These are phyloP conservation scores for Cryphonectria parasitica DNA, from an alignment of 2,329 filamentous ascomycete genomes.

Conservation along the genomic window DNA sequence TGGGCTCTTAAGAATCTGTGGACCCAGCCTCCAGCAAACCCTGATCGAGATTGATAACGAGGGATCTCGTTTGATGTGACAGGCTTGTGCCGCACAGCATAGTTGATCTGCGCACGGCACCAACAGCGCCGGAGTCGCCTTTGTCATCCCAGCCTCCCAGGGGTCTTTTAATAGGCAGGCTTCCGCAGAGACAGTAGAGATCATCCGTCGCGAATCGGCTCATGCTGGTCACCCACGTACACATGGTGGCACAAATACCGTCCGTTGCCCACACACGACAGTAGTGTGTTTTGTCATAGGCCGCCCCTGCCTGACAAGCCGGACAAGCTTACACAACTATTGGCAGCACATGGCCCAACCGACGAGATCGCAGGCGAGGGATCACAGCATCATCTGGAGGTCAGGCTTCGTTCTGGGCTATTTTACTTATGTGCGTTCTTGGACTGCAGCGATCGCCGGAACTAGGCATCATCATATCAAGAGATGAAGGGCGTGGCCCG, in stretches of 20 bases:
- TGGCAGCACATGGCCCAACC: slow-evolving; percentile 18
- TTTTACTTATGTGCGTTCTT: not conserved
- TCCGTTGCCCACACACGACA: slow-evolving; percentile 19
- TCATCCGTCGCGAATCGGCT: slow-evolving; percentile 22
- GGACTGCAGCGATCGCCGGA: not conserved
- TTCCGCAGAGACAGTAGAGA: slow-evolving; percentile 18
- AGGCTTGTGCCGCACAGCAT: slow-evolving; percentile 17
- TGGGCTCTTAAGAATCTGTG: not conserved
- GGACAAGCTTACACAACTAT: slow-evolving; percentile 22
- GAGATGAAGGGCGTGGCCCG: not conserved
- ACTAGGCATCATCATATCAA: not conserved
- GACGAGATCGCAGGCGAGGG: slow-evolving; percentile 15
- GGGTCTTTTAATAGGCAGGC: slow-evolving; percentile 1
- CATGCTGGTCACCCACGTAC: slow-evolving; percentile 11
- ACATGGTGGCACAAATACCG: slow-evolving; percentile 1
- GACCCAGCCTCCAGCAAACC: not conserved
- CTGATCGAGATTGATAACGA: not conserved
- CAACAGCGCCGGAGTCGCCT: slow-evolving; percentile 20
- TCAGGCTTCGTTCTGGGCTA: not conserved
- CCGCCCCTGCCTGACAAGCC: slow-evolving; percentile 27
- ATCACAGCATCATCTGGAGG: slow-evolving; percentile 3
- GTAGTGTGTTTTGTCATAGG: slow-evolving; percentile 17
- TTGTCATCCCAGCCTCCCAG: slow-evolving; percentile 18
- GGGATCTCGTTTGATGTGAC: slow-evolving; percentile 23
- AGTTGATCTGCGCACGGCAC: slow-evolving; percentile 19